phyloP scores from a whole-genome alignment of 1,284 basidiomycete species.

The Laetiporus sulphureus region DNA sequence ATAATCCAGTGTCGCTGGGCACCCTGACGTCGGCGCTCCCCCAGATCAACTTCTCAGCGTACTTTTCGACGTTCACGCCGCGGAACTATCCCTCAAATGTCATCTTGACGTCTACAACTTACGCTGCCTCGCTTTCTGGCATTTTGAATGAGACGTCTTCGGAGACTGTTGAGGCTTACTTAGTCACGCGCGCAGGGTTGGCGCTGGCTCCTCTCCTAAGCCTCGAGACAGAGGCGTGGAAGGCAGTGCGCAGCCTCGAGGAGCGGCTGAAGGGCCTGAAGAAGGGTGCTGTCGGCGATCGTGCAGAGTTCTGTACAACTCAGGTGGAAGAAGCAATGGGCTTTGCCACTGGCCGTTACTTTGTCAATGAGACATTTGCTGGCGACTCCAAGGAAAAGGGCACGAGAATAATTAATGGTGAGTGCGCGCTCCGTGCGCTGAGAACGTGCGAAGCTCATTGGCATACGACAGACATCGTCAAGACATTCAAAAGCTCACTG shows the following conservation, averaged over 20 bases:
- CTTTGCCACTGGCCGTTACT: constrained; percentile 75
- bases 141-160: constrained; percentile 68
- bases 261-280: constrained; percentile 81
- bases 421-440: constrained; percentile 10
- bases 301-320: constrained; percentile 70
- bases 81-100: constrained; percentile 71
- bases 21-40: constrained; percentile 70
- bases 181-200: constrained; percentile 67
- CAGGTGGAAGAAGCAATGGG: constrained; percentile 62
- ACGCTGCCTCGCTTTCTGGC: constrained; percentile 59
- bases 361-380: constrained; percentile 83
- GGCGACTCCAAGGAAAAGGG: constrained; percentile 77
- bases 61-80: constrained; percentile 81
- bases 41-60: constrained; percentile 77
- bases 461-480: constrained; percentile 58
- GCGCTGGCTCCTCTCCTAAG: constrained; percentile 66
- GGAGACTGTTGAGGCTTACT: constrained; percentile 82
- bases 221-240: constrained; percentile 67
- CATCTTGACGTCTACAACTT: constrained; percentile 83
- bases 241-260: constrained; percentile 60
- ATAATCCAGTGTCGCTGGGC: constrained; percentile 76
- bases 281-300: constrained; percentile 79
- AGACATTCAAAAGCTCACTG: constrained; percentile 80
- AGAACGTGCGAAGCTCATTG: not conserved
- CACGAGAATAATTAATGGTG: constrained; percentile 78